Evolutionary conservation across 2,329 filamentous ascomycete genomes (phyloP).

Genomic region (Colletotrichum destructivum): DNA sequence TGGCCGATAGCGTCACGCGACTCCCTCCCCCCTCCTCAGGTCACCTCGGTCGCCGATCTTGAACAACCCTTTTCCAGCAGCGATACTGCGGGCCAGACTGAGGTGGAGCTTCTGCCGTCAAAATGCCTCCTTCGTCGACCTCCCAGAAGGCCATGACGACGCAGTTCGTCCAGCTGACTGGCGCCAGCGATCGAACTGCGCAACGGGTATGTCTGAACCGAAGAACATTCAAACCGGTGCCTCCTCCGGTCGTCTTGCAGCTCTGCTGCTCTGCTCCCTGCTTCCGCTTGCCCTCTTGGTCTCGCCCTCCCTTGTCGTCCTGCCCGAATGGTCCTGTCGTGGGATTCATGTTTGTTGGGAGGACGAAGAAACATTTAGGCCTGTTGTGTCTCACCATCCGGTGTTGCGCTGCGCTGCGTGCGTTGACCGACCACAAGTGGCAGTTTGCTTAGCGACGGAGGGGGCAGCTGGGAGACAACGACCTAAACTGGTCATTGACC

Average conservation of each 20-base stretch:
- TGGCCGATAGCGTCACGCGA: conserved; percentile 36
- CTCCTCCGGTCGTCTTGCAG: not conserved
- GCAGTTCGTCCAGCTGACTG: conserved; percentile 62
- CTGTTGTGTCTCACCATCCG: conserved; percentile 19
- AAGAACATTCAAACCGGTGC: conserved; percentile 1
- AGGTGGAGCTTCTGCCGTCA: conserved; percentile 24
- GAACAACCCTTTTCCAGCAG: not conserved
- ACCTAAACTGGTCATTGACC: not conserved
- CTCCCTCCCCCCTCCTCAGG: not conserved
- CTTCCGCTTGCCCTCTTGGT: not conserved
- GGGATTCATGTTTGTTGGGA: conserved; percentile 5
- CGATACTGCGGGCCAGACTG: conserved; percentile 10
- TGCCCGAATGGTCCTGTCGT: conserved; percentile 10
- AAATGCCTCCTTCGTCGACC: conserved; percentile 56
- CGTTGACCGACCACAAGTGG: conserved; percentile 18
- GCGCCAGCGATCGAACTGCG: conserved; percentile 60
- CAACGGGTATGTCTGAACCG: conserved; percentile 57
- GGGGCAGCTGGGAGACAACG: conserved; percentile 7
- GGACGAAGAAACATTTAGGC: conserved; percentile 26
- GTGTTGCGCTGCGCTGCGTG: conserved; percentile 5
- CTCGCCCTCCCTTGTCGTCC: conserved; percentile 5
- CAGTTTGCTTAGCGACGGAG: conserved; percentile 16
- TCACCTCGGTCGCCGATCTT: not conserved
- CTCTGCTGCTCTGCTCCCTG: conserved; percentile 8
- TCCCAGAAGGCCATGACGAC: conserved; percentile 58